phyloP scores from a whole-genome alignment of 2,329 filamentous ascomycete species.

The Claviceps maximensis region DNA sequence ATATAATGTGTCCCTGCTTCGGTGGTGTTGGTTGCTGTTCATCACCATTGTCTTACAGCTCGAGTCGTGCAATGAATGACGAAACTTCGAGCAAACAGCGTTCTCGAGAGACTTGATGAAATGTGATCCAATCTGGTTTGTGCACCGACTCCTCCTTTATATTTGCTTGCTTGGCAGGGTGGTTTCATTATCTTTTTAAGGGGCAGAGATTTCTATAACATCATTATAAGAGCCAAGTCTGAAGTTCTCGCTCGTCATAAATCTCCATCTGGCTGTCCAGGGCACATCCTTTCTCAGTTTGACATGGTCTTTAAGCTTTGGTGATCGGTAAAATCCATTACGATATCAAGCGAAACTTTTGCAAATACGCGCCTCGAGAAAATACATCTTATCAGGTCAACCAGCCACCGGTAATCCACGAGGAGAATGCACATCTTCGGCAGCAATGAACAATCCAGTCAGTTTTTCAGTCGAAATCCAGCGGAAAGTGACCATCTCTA shows the following conservation, averaged over 20 bases:
- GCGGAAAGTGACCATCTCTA: not conserved
- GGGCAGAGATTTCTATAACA: not conserved
- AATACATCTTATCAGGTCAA: not conserved
- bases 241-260: not conserved
- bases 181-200: not conserved
- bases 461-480: not conserved
- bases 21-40: not conserved
- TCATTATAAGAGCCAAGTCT: not conserved
- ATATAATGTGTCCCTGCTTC: not conserved
- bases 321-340: not conserved
- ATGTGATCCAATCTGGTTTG: not conserved
- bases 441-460: not conserved
- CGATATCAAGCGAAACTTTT: not conserved
- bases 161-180: conserved; percentile 2
- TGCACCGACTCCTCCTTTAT: not conserved
- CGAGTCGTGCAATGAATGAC: conserved; percentile 1
- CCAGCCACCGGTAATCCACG: not conserved
- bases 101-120: not conserved
- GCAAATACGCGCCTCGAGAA: not conserved
- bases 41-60: not conserved
- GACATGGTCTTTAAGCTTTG: not conserved
- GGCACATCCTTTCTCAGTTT: not conserved
- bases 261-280: not conserved
- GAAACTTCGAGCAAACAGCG: conserved; percentile 1
- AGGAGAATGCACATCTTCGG: not conserved